These are phyloP conservation scores for Dispira simplex DNA, from an alignment of 192 early-diverging fungal genomes.

Conservation along the genomic window DNA sequence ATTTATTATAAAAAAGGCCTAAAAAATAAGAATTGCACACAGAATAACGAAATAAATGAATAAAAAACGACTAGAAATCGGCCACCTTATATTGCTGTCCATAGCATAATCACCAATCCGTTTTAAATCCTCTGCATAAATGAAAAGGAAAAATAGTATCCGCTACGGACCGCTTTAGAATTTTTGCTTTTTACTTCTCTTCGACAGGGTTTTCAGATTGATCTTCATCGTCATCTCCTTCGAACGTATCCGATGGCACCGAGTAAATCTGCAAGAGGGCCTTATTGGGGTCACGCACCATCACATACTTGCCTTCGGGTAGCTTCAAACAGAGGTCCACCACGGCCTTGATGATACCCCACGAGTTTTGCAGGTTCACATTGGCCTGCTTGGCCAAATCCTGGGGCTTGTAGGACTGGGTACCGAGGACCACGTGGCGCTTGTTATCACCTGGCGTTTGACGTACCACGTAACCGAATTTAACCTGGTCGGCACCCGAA, in stretches of 20 bases:
- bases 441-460: conserved; percentile 56
- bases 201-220: conserved; percentile 20
- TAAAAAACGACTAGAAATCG: no score
- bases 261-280: conserved; percentile 65
- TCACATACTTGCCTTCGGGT: conserved; percentile 88
- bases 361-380: conserved; percentile 66
- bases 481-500: conserved; percentile 77
- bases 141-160: no score
- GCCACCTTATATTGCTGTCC: no score
- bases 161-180: not conserved
- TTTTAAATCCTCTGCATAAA: no score
- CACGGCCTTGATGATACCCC: conserved; percentile 94
- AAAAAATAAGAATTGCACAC: no score
- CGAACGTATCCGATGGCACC: conserved; percentile 56
- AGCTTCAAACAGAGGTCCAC: conserved; percentile 71
- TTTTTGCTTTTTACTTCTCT: conserved; percentile 11
- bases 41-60: no score
- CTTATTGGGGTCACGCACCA: conserved; percentile 97
- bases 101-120: no score
- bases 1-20: no score
- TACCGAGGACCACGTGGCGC: conserved; percentile 72
- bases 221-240: conserved; percentile 32
- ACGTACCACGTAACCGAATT: conserved; percentile 78
- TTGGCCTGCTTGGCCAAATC: conserved; percentile 89
- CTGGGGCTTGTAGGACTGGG: conserved; percentile 67